Evolutionary conservation across 257 asterid genomes (phyloP), one percentile per base, ranked within the genome.

Genomic region (Eucommia ulmoides): DNA sequence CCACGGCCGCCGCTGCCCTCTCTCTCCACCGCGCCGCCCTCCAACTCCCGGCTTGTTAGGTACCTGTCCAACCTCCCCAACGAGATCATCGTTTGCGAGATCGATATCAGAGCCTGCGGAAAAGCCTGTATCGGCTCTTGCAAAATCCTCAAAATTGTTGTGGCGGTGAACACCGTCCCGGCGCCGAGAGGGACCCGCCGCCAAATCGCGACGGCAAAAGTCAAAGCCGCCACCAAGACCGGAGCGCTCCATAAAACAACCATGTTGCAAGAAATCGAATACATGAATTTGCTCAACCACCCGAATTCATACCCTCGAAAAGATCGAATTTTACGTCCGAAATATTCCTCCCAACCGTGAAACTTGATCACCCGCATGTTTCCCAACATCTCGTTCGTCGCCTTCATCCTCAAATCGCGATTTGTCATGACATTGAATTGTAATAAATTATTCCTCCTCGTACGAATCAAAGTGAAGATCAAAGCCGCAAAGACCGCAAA

Each of bases 311-410:
- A 22, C 10, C 52, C 70, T 0, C 94, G 70, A 22, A 74, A 58
- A 3, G 65, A 33, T 9, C 42, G 69, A n/a, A 83, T 75, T 54
- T 56, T 76, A 46, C 65, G 33, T 26, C 24, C 46, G 61, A 83
- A 83, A 45, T 80, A 80, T 45, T 80, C 82, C 51, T 83, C 94
- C 94, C 94, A 83, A 4, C 88, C 94, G 45, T 83, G 94, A 33
- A 83, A 80, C 59, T 77, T 83, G 54, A 83, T 77, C 26, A 80
- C 94, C 0, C 88, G 67, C 84, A 83, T 73, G 29, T 77, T 55
- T 46, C 63, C 79, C 2, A 83, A 75, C 64, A 80, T 19, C 47
- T 80, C 94, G 3, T 70, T 80, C 1, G 77, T 77, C 16, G 79
- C 75, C 53, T 77, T 80, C 82, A 83, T 69, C 68, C 94, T 75